Evolutionary conservation across 2,329 filamentous ascomycete genomes (phyloP), one percentile per base, ranked within the genome.

Genomic region (Fusarium sp.): DNA sequence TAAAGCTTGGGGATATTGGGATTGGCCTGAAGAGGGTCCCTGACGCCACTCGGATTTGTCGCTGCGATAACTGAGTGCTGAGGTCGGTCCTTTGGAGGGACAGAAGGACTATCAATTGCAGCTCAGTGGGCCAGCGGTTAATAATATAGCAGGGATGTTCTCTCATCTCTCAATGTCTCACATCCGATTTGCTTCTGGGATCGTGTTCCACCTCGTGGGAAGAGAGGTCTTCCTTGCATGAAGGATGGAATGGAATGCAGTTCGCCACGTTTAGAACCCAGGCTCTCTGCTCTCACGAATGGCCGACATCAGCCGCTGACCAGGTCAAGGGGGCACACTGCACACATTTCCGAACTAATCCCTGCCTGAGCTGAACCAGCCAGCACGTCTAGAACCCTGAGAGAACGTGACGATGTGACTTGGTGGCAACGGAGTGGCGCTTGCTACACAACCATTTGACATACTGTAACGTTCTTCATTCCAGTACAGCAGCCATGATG

Each of bases 381-480:
- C n/a, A 53, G n/a, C 13, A 21, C 37, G 21, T 42, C 55, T 58
- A 58, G 55, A 58, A 58, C 47, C 49, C 14, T 27, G 34, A 21
- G 16, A 42, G 49, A 53, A 50, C 20, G 48, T 37, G 34, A 37
- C n/a, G 34, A 37, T 37, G 34, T 4, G 34, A 37, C 18, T 37
- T 37, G 34, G 34, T 37, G 34, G 34, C 34, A 37, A 37, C 34
- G 34, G 34, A 37, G 34, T 37, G 34, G 34, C 34, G 34, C 34
- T 37, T 37, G n/a, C 34, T 37, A 37, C 34, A 10, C 34, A 37
- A 11, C 34, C 34, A 37, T 37, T 37, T 37, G 34, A 37, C 34
- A 37, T n/a, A 21, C 20, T 21, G 20, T 21, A 37, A 37, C 34
- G 34, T 49, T 23, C 40, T n/a, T n/a, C 62, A 65, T 65, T 65